phyloP scores from a whole-genome alignment of 2,329 filamentous ascomycete species.

The Aureobasidium subglaciale region DNA sequence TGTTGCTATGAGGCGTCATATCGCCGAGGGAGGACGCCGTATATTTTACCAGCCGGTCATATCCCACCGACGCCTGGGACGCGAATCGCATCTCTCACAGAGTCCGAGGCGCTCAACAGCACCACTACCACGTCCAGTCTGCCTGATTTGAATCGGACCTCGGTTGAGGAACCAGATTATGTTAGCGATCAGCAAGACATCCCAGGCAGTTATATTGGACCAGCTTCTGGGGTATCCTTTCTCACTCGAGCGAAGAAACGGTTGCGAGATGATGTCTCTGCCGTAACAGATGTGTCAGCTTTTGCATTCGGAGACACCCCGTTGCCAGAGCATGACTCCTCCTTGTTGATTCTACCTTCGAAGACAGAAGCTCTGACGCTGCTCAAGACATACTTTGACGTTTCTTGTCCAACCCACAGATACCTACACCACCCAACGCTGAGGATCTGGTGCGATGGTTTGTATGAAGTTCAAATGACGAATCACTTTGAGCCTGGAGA shows the following conservation, averaged over 20 bases:
- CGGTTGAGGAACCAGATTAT: neutral
- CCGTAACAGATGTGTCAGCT: neutral
- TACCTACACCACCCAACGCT: neutral
- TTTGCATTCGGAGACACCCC: constrained; percentile 10
- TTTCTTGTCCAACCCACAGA: constrained; percentile 4
- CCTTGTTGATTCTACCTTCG: neutral
- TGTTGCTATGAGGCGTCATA: constrained; percentile 5
- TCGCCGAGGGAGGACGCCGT: neutral
- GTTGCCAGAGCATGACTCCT: constrained; percentile 3
- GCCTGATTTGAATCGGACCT: no score
- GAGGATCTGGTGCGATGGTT: neutral
- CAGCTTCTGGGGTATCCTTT: constrained; percentile 1
- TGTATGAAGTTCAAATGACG: neutral
- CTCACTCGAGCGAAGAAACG: constrained; percentile 1
- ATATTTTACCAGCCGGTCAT: neutral
- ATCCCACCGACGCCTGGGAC: neutral
- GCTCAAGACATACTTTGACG: constrained; percentile 1
- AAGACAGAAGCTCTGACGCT: neutral
- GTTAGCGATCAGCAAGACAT: no score
- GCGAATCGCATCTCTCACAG: no score
- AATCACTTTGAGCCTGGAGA: neutral
- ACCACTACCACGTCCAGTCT: no score
- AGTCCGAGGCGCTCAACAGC: no score
- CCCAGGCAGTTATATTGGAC: constrained; percentile 2
- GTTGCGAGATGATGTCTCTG: neutral